These are phyloP conservation scores for Corymbia calophylla DNA, from an alignment of 441 rosid genomes.

Conservation along the genomic window DNA sequence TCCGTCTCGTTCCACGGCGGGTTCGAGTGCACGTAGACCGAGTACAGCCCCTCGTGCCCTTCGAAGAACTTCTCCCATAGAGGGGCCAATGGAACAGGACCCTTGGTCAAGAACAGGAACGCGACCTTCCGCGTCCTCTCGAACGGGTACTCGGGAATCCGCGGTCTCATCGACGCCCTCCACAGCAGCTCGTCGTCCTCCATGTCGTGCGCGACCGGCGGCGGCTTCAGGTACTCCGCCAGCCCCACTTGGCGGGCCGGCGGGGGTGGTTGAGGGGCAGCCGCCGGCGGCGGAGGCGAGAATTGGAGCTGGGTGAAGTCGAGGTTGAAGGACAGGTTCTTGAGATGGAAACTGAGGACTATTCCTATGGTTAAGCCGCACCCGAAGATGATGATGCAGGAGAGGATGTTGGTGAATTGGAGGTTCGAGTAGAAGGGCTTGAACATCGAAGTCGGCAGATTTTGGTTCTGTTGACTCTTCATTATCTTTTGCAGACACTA, in stretches of 20 bases:
- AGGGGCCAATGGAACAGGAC: conserved; percentile 67
- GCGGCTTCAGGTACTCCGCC: conserved; percentile 30
- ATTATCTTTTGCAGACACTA: conserved; percentile 2
- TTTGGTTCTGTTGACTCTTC: conserved; percentile 39
- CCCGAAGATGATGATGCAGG: conserved; percentile 40
- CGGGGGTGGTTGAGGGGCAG: neutral
- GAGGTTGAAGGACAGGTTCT: conserved; percentile 34
- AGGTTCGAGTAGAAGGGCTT: conserved; percentile 37
- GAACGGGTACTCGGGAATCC: conserved; percentile 36
- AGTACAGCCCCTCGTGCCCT: conserved; percentile 59
- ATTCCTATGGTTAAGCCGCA: conserved; percentile 55
- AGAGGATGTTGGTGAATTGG: conserved; percentile 38
- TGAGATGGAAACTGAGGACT: conserved; percentile 41
- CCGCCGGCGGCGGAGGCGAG: neutral
- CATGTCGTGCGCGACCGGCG: conserved; percentile 49
- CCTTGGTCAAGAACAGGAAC: conserved; percentile 78
- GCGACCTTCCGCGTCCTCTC: conserved; percentile 62
- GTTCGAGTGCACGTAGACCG: conserved; percentile 59
- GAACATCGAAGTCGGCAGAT: conserved; percentile 3
- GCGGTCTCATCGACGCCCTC: conserved; percentile 74
- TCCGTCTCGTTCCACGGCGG: conserved; percentile 51
- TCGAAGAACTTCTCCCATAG: conserved; percentile 78
- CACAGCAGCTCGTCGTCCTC: conserved; percentile 69
- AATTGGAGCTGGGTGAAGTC: conserved; percentile 25
- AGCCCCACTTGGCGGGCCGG: conserved; percentile 17